Base-by-base conservation (phyloP, 2,329 filamentous ascomycete genomes). In the Botrytis porri region DNA sequence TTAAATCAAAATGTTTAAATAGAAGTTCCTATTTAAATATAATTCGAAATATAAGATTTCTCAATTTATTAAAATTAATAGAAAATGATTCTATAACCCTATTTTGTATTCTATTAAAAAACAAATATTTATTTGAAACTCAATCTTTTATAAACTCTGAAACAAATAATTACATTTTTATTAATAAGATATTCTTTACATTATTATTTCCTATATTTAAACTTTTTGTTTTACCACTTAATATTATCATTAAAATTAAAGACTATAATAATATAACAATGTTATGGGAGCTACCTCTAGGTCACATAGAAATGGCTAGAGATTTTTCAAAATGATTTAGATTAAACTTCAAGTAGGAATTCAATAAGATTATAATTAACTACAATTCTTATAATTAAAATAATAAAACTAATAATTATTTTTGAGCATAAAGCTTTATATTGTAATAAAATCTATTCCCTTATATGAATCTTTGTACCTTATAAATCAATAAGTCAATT, bases 91-190 rank as follows among this genome's bases (percentile, higher is more conserved):
- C 5, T 54, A 54, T 54, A n/a, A 54, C 0, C 14, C 10, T 54
- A 54, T 54, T 14, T 0, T 54, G 14, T n/a, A 12, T n/a, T n/a
- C 0, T 54, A 12, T 54, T 0, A 3, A 54, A 14, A 1, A 54
- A 54, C 14, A 0, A 0, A 54, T 54, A 54, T n/a, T n/a, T 0
- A 1, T 25, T 12, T 54, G 0, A 54, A 5, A 54, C 0, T 14
- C 0, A n/a, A 54, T 14, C 0, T 4, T 1, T 54, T 14, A 54
- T 54, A 5, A 1, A 54, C 9, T n/a, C n/a, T 0, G 0, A 1
- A 54, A 2, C 2, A 0, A 54, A 54, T 14, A 0, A 5, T 14
- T 54, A 5, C 6, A 1, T 0, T n/a, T 54, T 54, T 54, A 54
- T 54, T 14, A 1, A 54, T n/a, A 25, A 12, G 3, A 25, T 6